Percentiles rank a stretch among this genome's conserved stretches.
Evolutionary conservation across 768 basidiomycete genomes (phyloP).

Genomic region (Termitomyces sp.): DNA sequence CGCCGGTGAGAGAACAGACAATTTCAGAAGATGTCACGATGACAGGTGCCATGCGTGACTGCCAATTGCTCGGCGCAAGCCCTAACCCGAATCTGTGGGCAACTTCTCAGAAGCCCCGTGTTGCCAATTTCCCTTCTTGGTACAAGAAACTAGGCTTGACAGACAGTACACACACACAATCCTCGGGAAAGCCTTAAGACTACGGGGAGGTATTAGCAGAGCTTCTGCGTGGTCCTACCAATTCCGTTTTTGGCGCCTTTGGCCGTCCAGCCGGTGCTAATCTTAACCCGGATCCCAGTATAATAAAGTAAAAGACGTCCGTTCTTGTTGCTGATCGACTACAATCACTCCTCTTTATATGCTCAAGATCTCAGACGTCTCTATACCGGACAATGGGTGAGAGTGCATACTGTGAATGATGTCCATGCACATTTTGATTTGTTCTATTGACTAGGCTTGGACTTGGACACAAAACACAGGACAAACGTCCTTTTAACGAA

Average conservation of each 20-base stretch:
- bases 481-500: not conserved
- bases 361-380: not conserved
- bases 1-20: too few species aligned
- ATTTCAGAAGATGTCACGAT: too few species aligned
- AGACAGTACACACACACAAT: not conserved
- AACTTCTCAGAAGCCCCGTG: too few species aligned
- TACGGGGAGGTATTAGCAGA: not conserved
- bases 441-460: constrained; percentile 1
- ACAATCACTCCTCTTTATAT: not conserved
- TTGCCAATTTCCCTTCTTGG: too few species aligned
- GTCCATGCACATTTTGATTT: not conserved
- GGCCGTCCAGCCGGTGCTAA: not conserved
- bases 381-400: constrained; percentile 8
- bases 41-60: not conserved
- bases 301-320: not conserved
- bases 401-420: not conserved
- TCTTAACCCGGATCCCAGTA: not conserved
- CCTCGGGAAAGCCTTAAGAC: not conserved
- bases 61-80: not conserved
- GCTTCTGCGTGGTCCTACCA: not conserved
- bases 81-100: constrained; percentile 11
- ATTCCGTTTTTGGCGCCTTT: not conserved
- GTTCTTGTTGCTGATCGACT: not conserved
- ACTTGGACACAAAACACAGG: constrained; percentile 1
- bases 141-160: not conserved